Percentiles rank a stretch among this genome's conserved stretches.
Evolutionary conservation across 2,329 filamentous ascomycete genomes (phyloP).

Genomic region (Cercospora nicotianae): DNA sequence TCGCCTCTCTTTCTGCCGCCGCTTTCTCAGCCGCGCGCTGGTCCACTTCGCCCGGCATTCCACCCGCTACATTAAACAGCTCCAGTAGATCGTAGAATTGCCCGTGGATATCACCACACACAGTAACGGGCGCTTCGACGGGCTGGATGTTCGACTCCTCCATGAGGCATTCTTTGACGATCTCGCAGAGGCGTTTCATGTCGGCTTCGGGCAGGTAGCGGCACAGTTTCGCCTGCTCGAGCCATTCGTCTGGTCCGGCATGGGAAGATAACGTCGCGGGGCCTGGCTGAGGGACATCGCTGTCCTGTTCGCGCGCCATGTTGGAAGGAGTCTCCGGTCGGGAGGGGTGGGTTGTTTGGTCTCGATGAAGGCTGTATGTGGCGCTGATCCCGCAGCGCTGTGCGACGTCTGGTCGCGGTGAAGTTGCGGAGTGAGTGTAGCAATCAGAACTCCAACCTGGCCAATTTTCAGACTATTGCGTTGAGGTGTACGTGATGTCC

Average conservation of each 20-base stretch:
- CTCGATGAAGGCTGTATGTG: not conserved
- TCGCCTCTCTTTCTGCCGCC: conserved; percentile 22
- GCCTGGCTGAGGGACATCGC: conserved; percentile 79
- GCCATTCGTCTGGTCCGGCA: conserved; percentile 91
- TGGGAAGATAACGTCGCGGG: conserved; percentile 81
- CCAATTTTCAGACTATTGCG: not conserved
- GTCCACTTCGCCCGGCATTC: conserved; percentile 78
- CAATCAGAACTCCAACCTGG: not conserved
- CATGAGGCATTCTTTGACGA: conserved; percentile 98
- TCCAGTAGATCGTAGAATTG: conserved; percentile 98
- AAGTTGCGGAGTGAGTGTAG: not conserved
- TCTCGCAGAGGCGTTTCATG: conserved; percentile 99
- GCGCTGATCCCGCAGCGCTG: conserved; percentile 3
- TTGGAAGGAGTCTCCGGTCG: conserved; percentile 10
- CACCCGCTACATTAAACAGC: conserved; percentile 92
- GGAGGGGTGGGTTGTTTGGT: conserved; percentile 1
- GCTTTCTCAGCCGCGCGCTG: conserved; percentile 31
- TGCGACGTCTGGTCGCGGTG: not conserved
- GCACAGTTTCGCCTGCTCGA: conserved; percentile 94
- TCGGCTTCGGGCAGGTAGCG: conserved; percentile 93
- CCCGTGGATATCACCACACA: conserved; percentile 97
- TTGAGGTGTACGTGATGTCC: conserved; percentile 1
- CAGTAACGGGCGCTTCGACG: conserved; percentile 92
- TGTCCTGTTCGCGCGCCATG: conserved; percentile 51
- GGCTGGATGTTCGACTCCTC: conserved; percentile 99